These are phyloP conservation scores for Claviceps maximensis DNA, from an alignment of 2,329 filamentous ascomycete genomes.

Conservation along the genomic window DNA sequence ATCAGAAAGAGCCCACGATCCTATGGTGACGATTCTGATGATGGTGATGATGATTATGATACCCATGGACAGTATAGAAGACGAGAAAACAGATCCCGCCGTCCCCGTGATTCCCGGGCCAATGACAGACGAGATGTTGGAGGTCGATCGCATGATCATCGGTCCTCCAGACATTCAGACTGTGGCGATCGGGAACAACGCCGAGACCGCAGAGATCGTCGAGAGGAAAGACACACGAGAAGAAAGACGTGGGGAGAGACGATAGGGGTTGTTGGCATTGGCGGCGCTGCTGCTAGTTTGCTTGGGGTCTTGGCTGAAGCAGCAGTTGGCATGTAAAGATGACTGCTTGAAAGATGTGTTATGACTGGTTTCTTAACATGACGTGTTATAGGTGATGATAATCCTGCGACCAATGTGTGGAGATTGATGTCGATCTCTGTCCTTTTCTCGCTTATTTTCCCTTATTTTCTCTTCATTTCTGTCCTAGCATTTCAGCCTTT, in stretches of 20 bases:
- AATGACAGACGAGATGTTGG: constrained; percentile 11
- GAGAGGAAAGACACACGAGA: constrained; percentile 24
- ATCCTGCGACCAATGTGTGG: too few relatives aligned
- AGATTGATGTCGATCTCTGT: too few relatives aligned
- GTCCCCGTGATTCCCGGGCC: constrained; percentile 16
- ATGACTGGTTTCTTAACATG: too few relatives aligned
- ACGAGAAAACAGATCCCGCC: constrained; percentile 9
- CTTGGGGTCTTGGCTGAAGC: constrained; percentile 46
- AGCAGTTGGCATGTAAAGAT: constrained; percentile 23
- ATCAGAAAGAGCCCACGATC: constrained; percentile 13
- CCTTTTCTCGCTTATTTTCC: too few relatives aligned
- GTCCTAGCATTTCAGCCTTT: too few relatives aligned
- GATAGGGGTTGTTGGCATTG: constrained; percentile 44
- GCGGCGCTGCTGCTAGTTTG: constrained; percentile 45
- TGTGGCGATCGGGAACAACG: constrained; percentile 26
- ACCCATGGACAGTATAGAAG: constrained; percentile 11
- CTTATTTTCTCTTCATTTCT: too few relatives aligned
- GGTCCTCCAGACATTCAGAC: constrained; percentile 22
- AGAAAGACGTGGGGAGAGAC: constrained; percentile 39
- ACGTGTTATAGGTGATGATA: too few relatives aligned
- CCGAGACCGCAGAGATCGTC: constrained; percentile 22
- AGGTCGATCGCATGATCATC: constrained; percentile 11
- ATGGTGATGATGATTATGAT: constrained; percentile 22
- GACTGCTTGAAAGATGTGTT: too few relatives aligned
- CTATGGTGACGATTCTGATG: constrained; percentile 21